A percentile compares a stretch with the other conserved stretches of the same genome.
phyloP scores from a whole-genome alignment of 2,329 filamentous ascomycete species.

The Exophiala mesophila region DNA sequence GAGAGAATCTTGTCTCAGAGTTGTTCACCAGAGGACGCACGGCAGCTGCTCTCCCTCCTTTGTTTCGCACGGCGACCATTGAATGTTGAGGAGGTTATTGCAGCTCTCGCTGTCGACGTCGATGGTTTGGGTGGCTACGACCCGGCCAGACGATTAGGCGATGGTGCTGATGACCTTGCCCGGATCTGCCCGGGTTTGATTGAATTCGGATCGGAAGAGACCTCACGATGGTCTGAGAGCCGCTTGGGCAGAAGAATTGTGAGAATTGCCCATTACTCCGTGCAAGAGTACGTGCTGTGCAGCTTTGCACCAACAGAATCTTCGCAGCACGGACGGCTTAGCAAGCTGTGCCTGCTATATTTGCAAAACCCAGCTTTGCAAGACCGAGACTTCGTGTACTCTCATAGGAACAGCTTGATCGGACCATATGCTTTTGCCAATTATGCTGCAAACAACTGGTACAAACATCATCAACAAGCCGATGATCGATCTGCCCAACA shows the following conservation, averaged over 20 bases:
- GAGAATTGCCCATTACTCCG: slow-evolving; percentile 32
- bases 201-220: slow-evolving; percentile 6
- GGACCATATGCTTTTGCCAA: slow-evolving; percentile 8
- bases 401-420: slow-evolving; percentile 4
- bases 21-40: slow-evolving; percentile 22
- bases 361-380: too few species aligned
- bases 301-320: slow-evolving; percentile 30
- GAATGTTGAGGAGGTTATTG: slow-evolving; percentile 25
- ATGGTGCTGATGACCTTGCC: slow-evolving; percentile 18
- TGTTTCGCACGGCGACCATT: slow-evolving; percentile 26
- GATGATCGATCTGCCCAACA: background rate
- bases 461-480: slow-evolving; percentile 8
- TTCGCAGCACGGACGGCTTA: slow-evolving; percentile 8
- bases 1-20: slow-evolving; percentile 30
- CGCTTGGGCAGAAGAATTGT: too few species aligned
- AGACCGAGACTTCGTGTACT: slow-evolving; percentile 5
- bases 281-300: slow-evolving; percentile 30
- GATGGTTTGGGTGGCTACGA: slow-evolving; percentile 21
- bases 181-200: slow-evolving; percentile 29
- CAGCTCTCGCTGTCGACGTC: slow-evolving; percentile 28
- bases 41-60: slow-evolving; percentile 26
- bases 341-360: slow-evolving; percentile 15
- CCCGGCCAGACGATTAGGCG: slow-evolving; percentile 18
- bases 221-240: too few species aligned
- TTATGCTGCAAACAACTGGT: slow-evolving; percentile 17